Evolutionary conservation across 2,329 filamentous ascomycete genomes (phyloP).

Genomic region (Epichloe bromicola): DNA sequence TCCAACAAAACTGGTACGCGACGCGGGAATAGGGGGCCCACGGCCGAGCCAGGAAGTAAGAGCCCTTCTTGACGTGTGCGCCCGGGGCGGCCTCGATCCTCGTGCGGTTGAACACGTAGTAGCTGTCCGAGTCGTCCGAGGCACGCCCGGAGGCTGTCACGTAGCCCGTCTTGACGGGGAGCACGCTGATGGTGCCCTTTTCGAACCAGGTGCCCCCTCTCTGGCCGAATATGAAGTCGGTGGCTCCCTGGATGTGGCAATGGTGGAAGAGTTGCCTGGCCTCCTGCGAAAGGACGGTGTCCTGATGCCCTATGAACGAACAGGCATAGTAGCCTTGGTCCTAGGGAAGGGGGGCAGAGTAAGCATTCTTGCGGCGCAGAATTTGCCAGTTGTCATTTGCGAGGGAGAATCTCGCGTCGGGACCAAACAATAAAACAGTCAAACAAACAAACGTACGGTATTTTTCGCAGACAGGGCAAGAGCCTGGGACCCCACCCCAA

Average conservation of each 20-base stretch:
- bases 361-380: too few species aligned
- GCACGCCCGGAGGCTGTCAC: not conserved
- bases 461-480: conserved; percentile 27
- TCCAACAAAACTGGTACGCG: not conserved
- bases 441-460: not conserved
- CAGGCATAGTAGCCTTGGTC: conserved; percentile 32
- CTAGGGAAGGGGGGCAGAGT: not conserved
- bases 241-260: conserved; percentile 32
- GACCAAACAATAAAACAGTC: too few species aligned
- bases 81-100: not conserved
- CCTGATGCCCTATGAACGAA: conserved; percentile 33
- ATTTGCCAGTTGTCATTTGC: not conserved
- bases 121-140: not conserved
- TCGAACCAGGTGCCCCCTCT: conserved; percentile 28
- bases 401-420: not conserved
- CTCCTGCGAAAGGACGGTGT: conserved; percentile 32
- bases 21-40: not conserved
- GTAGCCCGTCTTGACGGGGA: not conserved
- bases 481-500: conserved; percentile 31
- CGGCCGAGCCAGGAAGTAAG: not conserved
- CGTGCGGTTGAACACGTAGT: not conserved
- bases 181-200: conserved; percentile 12
- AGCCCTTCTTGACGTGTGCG: not conserved
- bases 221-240: conserved; percentile 29
- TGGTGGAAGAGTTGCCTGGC: conserved; percentile 34